Percentiles rank a stretch among this genome's conserved stretches.
Conservation (phyloP, 495 filamentous ascomycete species). For the Penicillium pancosmium region DNA sequence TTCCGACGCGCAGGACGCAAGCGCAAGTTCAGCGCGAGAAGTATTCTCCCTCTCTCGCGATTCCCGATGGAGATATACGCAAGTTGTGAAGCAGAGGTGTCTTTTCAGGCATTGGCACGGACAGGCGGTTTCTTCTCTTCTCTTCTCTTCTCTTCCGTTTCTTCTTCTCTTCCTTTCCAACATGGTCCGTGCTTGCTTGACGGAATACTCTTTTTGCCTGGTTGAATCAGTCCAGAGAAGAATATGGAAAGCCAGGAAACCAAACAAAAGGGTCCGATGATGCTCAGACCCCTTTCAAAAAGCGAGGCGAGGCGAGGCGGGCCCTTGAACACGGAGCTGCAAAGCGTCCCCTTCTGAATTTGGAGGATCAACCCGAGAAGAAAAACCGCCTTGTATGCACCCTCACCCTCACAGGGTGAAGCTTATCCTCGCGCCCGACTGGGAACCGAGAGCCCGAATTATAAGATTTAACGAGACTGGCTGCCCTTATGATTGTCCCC, state of each 20-base stretch:
- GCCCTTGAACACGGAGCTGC: not conserved
- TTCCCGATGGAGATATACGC: not conserved
- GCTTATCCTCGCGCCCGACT: not conserved
- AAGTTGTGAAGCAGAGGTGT: not conserved
- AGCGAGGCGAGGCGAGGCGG: not conserved
- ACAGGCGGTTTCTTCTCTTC: not conserved
- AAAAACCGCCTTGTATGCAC: not conserved
- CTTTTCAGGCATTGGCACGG: constrained; percentile 6
- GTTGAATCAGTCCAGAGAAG: not conserved
- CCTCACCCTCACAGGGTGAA: not conserved
- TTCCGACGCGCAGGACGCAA: constrained; percentile 13
- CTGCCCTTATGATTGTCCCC: constrained; percentile 21
- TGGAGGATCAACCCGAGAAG: not conserved
- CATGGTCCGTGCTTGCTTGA: not conserved
- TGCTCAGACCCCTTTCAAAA: not conserved
- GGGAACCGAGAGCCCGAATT: not conserved
- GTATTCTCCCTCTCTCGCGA: not conserved
- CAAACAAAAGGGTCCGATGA: not conserved
- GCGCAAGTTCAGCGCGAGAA: not conserved
- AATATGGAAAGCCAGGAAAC: not conserved
- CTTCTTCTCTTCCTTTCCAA: not conserved
- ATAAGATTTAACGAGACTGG: constrained; percentile 13
- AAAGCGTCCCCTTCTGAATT: constrained; percentile 6
- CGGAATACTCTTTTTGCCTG: not conserved
- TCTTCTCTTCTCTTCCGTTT: not conserved